Evolutionary conservation across 2,329 filamentous ascomycete species (phyloP).

Genomic region (Talaromyces sp.): DNA sequence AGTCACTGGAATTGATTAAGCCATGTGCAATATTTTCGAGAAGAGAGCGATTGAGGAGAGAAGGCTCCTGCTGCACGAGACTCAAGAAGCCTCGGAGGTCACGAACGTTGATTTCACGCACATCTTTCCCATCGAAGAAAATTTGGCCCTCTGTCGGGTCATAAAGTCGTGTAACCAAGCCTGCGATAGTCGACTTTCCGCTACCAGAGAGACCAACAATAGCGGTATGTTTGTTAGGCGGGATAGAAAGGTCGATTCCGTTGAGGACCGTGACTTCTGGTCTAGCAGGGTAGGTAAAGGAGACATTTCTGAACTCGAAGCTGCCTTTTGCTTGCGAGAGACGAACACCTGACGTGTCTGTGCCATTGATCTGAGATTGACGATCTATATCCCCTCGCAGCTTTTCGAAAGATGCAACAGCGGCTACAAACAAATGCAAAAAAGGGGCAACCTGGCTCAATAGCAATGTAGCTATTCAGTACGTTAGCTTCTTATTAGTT

Average conservation of each 20-base stretch:
- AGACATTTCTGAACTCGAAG: slow-evolving; percentile 26
- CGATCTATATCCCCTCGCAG: slow-evolving; percentile 21
- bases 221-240: slow-evolving; percentile 37
- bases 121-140: slow-evolving; percentile 28
- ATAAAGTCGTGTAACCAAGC: slow-evolving; percentile 37
- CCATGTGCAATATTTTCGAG: slow-evolving; percentile 54
- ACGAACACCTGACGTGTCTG: not conserved
- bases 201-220: slow-evolving; percentile 51
- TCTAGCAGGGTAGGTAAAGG: slow-evolving; percentile 34
- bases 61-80: slow-evolving; percentile 52
- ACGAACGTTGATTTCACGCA: slow-evolving; percentile 34
- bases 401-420: slow-evolving; percentile 19
- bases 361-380: slow-evolving; percentile 22
- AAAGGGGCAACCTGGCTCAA: slow-evolving; percentile 40
- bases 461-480: slow-evolving; percentile 31
- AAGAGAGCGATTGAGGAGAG: slow-evolving; percentile 50
- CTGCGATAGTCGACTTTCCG: slow-evolving; percentile 50
- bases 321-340: slow-evolving; percentile 3
- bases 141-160: slow-evolving; percentile 33
- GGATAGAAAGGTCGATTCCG: slow-evolving; percentile 31
- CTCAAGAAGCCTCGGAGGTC: slow-evolving; percentile 35
- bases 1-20: slow-evolving; percentile 37
- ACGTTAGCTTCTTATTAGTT: slow-evolving; percentile 18
- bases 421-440: slow-evolving; percentile 28
- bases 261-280: slow-evolving; percentile 35